Evolutionary conservation across 176 grass and related monocot species (phyloP).

Genomic region (Oryza rufipogon): DNA sequence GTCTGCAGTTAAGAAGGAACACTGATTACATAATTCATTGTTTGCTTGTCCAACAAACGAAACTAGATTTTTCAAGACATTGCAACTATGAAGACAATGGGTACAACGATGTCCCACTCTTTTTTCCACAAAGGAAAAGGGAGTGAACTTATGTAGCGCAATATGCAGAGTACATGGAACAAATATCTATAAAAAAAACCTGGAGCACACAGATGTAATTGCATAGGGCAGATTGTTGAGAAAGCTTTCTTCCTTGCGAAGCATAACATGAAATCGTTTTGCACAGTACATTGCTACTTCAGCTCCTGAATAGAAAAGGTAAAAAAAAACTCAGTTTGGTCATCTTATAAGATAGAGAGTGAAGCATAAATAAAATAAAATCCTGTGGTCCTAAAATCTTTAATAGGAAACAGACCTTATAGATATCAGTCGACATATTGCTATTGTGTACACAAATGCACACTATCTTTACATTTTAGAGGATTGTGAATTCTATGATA

Average conservation of each 20-base stretch:
- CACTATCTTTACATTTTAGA: not conserved
- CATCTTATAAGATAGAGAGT: not conserved
- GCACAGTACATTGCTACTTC: slow-evolving; percentile 28
- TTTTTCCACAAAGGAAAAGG: too few species aligned
- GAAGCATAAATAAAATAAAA: not conserved
- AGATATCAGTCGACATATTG: too few species aligned
- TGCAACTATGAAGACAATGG: not conserved
- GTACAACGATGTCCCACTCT: too few species aligned
- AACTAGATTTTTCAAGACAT: not conserved
- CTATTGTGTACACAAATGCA: not conserved
- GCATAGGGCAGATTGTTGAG: not conserved
- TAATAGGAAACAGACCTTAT: not conserved
- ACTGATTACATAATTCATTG: not conserved
- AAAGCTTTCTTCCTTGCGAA: not conserved
- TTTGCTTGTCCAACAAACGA: not conserved
- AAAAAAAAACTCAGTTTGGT: not conserved
- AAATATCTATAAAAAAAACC: not conserved
- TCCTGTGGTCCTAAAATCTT: not conserved
- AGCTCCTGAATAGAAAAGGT: slow-evolving; percentile 19
- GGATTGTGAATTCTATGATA: not conserved
- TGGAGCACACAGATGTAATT: not conserved
- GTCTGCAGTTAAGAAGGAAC: slow-evolving; percentile 23
- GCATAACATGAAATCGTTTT: slow-evolving; percentile 13
- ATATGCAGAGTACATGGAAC: not conserved
- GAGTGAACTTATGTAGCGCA: too few species aligned